Evolutionary conservation across 2,329 filamentous ascomycete species (phyloP).

Genomic region (Cadophora malorum): DNA sequence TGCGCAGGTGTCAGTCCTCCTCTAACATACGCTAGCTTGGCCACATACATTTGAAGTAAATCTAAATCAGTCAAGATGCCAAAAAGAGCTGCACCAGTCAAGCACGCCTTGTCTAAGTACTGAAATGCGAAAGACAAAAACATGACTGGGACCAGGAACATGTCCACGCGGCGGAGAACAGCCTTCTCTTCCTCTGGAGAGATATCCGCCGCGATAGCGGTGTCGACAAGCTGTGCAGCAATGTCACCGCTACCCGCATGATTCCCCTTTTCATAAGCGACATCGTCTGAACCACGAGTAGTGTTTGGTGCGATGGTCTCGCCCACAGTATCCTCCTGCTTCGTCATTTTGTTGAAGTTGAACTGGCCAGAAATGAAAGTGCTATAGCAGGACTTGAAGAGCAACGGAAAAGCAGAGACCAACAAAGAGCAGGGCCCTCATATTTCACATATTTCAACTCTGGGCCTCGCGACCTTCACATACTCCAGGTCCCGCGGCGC

Average conservation of each 20-base stretch:
- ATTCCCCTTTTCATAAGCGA: background rate
- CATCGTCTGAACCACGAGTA: slow-evolving; percentile 10
- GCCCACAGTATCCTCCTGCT: slow-evolving; percentile 2
- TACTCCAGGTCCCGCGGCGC: background rate
- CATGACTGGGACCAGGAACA: slow-evolving; percentile 49
- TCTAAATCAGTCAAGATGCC: slow-evolving; percentile 19
- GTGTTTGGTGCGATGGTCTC: slow-evolving; percentile 10
- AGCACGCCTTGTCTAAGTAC: slow-evolving; percentile 33
- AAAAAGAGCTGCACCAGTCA: slow-evolving; percentile 24
- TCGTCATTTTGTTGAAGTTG: slow-evolving; percentile 1
- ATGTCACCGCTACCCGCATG: background rate
- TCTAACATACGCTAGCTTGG: background rate
- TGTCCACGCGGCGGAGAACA: slow-evolving; percentile 37
- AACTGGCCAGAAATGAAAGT: background rate
- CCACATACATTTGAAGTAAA: slow-evolving; percentile 5
- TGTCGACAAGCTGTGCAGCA: slow-evolving; percentile 12
- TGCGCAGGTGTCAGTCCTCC: background rate
- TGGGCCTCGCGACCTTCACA: too few species aligned
- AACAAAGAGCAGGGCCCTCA: background rate
- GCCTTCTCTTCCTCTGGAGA: slow-evolving; percentile 23
- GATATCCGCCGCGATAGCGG: slow-evolving; percentile 23
- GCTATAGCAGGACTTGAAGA: background rate
- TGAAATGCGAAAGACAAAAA: slow-evolving; percentile 43
- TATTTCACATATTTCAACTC: background rate
- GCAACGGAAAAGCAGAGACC: background rate